phyloP scores from a whole-genome alignment of 1,284 basidiomycete genomes.

The Chalciporus sp. region DNA sequence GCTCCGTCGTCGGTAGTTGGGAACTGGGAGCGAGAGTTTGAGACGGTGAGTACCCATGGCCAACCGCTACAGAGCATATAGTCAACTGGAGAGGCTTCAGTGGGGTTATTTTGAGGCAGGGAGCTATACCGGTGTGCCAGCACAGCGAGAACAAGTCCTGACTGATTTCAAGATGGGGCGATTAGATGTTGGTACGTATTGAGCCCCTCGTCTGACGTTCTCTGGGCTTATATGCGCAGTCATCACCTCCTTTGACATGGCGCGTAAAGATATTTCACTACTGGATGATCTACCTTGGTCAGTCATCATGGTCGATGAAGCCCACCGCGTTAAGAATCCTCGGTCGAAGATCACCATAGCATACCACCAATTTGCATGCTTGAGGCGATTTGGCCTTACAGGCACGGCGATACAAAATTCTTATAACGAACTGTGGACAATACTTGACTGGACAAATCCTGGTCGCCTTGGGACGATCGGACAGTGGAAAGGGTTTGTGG shows the following conservation, averaged over 20 bases:
- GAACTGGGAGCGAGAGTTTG: slow-evolving; percentile 83
- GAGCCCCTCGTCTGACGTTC: neutral
- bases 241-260: slow-evolving; percentile 71
- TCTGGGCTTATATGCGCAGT: slow-evolving; percentile 44
- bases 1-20: slow-evolving; percentile 76
- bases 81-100: slow-evolving; percentile 36
- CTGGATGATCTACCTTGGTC: slow-evolving; percentile 69
- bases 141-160: slow-evolving; percentile 55
- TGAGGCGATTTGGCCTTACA: slow-evolving; percentile 74
- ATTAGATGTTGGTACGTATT: slow-evolving; percentile 67
- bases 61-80: neutral
- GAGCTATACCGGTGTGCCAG: slow-evolving; percentile 55
- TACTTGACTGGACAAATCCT: slow-evolving; percentile 81
- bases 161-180: slow-evolving; percentile 74
- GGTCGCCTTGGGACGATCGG: slow-evolving; percentile 61
- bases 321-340: slow-evolving; percentile 79
- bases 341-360: slow-evolving; percentile 62
- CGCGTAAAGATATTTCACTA: slow-evolving; percentile 64
- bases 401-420: slow-evolving; percentile 87
- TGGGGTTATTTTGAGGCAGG: slow-evolving; percentile 85
- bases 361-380: slow-evolving; percentile 64
- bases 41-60: slow-evolving; percentile 50
- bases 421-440: slow-evolving; percentile 82
- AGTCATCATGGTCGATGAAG: slow-evolving; percentile 81
- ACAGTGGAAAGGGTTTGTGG: slow-evolving; percentile 73